These are phyloP conservation scores for Musa troglodytarum DNA, from an alignment of 176 grass and related monocot species.

Conservation along the genomic window DNA sequence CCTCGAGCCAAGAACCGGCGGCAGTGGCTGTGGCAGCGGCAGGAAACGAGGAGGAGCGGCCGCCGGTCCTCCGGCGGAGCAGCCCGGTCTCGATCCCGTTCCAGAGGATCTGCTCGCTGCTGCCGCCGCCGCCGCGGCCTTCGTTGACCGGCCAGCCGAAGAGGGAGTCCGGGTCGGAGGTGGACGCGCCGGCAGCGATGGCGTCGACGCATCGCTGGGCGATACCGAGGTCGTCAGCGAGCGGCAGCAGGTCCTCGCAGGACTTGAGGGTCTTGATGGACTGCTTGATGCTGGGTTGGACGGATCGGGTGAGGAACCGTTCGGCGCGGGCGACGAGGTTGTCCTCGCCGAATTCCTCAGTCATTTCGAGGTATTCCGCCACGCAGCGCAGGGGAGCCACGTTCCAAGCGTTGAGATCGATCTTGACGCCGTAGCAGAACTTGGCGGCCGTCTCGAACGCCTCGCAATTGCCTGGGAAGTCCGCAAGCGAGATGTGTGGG, in stretches of 20 bases:
- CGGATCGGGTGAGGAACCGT: slow-evolving; percentile 35
- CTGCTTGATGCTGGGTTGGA: slow-evolving; percentile 49
- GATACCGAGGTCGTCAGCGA: slow-evolving; percentile 60
- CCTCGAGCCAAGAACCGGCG: slow-evolving; percentile 48
- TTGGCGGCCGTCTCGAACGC: slow-evolving; percentile 73
- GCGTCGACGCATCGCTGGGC: slow-evolving; percentile 53
- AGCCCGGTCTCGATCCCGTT: slow-evolving; percentile 32
- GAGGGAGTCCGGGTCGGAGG: slow-evolving; percentile 21
- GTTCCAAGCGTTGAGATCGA: slow-evolving; percentile 76
- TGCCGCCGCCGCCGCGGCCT: background rate
- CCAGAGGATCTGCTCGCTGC: slow-evolving; percentile 28
- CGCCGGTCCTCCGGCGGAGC: slow-evolving; percentile 21
- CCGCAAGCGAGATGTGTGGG: slow-evolving; percentile 30
- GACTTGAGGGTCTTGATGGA: slow-evolving; percentile 71
- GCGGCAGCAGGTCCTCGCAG: slow-evolving; percentile 71
- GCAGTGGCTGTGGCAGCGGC: slow-evolving; percentile 8
- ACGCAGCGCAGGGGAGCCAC: slow-evolving; percentile 67
- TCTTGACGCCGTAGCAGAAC: slow-evolving; percentile 86
- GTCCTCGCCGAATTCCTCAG: slow-evolving; percentile 63
- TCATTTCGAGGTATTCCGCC: slow-evolving; percentile 82
- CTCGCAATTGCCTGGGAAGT: slow-evolving; percentile 67
- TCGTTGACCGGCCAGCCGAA: slow-evolving; percentile 34
- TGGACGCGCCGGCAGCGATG: slow-evolving; percentile 42
- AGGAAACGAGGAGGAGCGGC: background rate
- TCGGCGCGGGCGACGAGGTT: slow-evolving; percentile 60